Evolutionary conservation across 768 basidiomycete species (phyloP), one percentile per base, ranked within the genome.

Genomic region (Leccinum variicolor): DNA sequence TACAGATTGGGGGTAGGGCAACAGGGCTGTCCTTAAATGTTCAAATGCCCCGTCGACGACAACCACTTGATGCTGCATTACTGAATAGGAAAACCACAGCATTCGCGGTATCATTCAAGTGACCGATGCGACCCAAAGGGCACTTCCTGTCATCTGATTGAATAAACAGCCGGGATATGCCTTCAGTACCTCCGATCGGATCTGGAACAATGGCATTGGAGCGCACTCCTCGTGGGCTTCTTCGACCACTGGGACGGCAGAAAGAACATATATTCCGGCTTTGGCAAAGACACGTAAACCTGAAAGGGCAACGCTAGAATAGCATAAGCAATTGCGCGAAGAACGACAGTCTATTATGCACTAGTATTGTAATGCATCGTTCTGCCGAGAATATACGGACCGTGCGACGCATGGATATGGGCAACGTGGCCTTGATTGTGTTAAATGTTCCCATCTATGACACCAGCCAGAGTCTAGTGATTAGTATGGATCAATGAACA

Each of bases 201-300:
- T 94, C 90, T 5, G 92, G 91, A 4, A 90, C 81, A 63, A 94
- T 85, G 48, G 90, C 84, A 64, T 93, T 98, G 15, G 91, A 91
- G 45, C 95, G 86, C 17, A 98, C 85, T n/a, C 95, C 96, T 64
- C 84, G 82, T 3, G 94, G 96, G 1, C 94, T 75, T 96, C 94
- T 74, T 98, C 94, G 10, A 95, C 83, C 2, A 94, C 94, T 25
- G 1, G 81, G n/a, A n/a, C n/a, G n/a, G n/a, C 79, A 55, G 90
- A 92, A 6, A 94, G 77, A 0, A 94, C 93, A 68, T 98, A 94
- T 34, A 98, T 84, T 17, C 82, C 96, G 0, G 95, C 94, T 73
- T 98, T 99, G 25, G 95, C 95, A 9, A 91, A 13, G 91, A 92
- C 13, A 96, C 93, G 67, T 97, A 96, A 7, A 84, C 92, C 74